Evolutionary conservation across 192 early-diverging fungal species (phyloP), one percentile per base, ranked within the genome.

Genomic region (Coemansia nantahalensis): DNA sequence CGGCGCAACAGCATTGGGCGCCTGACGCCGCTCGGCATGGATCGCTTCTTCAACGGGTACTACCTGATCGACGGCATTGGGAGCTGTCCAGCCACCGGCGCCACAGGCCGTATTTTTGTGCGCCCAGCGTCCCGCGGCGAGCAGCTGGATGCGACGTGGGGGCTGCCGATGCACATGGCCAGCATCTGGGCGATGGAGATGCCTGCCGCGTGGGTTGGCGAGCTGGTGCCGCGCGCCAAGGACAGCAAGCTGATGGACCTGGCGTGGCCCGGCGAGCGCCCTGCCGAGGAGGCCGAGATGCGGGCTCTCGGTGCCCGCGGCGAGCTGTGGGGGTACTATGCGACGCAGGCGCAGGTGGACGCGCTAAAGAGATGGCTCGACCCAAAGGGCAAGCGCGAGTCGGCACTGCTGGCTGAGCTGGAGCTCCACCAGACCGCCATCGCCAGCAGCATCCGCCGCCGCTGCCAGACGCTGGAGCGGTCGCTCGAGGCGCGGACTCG

Each of bases 61-160:
- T 98, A 88, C 78, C 95, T 86, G 69, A 83, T 96, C 59, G 95
- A 98, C 57, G 80, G 84, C 23, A 77, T 89, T 24, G 87, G 87
- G 32, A 79, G 80, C 18, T 75, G 75, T 6, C 53, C 66, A 17
- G 15, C 51, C n/a, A 57, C 51, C 5, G 54, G 56, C 16, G 83
- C 77, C 19, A 69, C 85, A 0, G 85, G 83, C 17, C 69, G 74
- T 31, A 55, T 83, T n/a, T 84, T 80, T 56, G 84, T 83, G 15
- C 84, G 80, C 39, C 73, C 65, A 11, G 80, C 85, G 2, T 60
- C 67, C 0, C 45, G 51, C 9, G 47, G 59, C 9, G 88, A 90
- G 39, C 47, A 46, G 15, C 33, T 18, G 0, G 58, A 54, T 24
- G 58, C 36, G 7, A 46, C 66, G n/a, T 36, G 36, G 13, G 1